A percentile compares a stretch with the other conserved stretches of the same genome.
Conservation (phyloP, 2,329 filamentous ascomycete species). For the Ceratocystis papillata region DNA sequence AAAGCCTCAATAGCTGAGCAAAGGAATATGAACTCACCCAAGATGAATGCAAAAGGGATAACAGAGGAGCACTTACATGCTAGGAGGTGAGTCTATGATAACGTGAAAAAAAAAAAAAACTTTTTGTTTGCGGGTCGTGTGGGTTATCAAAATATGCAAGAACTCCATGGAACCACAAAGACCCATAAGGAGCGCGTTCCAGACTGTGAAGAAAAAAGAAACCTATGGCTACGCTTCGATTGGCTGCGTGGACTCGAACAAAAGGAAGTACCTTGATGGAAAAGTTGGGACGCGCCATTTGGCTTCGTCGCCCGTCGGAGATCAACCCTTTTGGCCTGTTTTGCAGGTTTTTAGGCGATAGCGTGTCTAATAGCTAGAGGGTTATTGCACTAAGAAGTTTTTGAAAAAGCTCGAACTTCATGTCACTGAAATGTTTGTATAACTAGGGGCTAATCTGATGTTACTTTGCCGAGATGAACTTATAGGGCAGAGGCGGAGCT, state of each 20-base stretch:
- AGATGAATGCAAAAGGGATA: too few relatives aligned
- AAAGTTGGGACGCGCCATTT: not conserved
- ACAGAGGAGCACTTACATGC: too few relatives aligned
- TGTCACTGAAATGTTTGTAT: not conserved
- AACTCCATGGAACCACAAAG: not conserved
- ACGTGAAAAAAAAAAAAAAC: not conserved
- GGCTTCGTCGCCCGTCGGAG: not conserved
- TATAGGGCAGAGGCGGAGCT: not conserved
- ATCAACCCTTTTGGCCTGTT: not conserved
- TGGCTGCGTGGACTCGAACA: not conserved
- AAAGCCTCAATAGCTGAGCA: not conserved
- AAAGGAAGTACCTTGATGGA: conserved; percentile 4
- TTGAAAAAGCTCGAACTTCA: not conserved
- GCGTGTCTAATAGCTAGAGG: not conserved
- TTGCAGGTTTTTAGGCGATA: not conserved
- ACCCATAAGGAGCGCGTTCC: not conserved
- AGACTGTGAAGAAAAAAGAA: not conserved
- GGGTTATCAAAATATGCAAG: not conserved
- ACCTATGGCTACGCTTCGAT: not conserved
- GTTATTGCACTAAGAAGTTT: not conserved
- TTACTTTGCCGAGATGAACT: not conserved
- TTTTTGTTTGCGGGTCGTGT: conserved; percentile 2
- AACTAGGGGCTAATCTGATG: too few relatives aligned
- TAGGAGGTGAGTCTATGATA: too few relatives aligned
- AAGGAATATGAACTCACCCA: too few relatives aligned